A percentile compares a stretch with the other conserved stretches of the same genome.
phyloP scores from a whole-genome alignment of 2,329 filamentous ascomycete genomes.

The Incumbomyces lentus region DNA sequence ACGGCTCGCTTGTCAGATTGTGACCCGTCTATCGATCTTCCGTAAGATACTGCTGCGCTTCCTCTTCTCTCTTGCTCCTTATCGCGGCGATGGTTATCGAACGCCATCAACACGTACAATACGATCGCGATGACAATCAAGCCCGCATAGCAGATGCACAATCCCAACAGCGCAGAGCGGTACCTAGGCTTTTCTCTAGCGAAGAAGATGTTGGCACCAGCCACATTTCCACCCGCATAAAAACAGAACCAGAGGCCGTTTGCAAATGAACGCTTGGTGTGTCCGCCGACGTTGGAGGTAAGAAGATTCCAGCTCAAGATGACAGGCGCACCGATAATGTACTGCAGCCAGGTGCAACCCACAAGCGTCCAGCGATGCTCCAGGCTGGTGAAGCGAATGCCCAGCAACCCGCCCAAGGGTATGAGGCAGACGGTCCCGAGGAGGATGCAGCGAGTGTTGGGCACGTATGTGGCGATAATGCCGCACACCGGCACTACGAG shows the following conservation, averaged over 20 bases:
- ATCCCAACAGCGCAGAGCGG: conserved; percentile 33
- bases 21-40: conserved; percentile 8
- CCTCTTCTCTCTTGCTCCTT: conserved; percentile 9
- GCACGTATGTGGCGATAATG: conserved; percentile 34
- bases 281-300: conserved; percentile 37
- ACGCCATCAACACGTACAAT: conserved; percentile 16
- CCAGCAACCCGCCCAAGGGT: conserved; percentile 38
- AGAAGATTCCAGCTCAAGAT: conserved; percentile 44
- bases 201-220: conserved; percentile 39
- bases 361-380: conserved; percentile 40
- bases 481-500: conserved; percentile 27
- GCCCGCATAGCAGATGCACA: conserved; percentile 35
- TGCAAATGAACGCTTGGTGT: conserved; percentile 42
- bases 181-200: conserved; percentile 35
- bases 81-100: conserved; percentile 13
- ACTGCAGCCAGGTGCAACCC: conserved; percentile 45
- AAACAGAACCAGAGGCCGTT: conserved; percentile 42
- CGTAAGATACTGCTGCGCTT: conserved; percentile 2
- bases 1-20: conserved; percentile 1
- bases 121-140: conserved; percentile 28
- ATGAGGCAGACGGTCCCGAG: conserved; percentile 24
- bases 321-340: conserved; percentile 40
- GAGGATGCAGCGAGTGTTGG: conserved; percentile 29
- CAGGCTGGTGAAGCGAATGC: conserved; percentile 39
- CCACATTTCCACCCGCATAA: conserved; percentile 41